Base-by-base conservation (phyloP, 306 rosid species). In the Vicia sativa region DNA sequence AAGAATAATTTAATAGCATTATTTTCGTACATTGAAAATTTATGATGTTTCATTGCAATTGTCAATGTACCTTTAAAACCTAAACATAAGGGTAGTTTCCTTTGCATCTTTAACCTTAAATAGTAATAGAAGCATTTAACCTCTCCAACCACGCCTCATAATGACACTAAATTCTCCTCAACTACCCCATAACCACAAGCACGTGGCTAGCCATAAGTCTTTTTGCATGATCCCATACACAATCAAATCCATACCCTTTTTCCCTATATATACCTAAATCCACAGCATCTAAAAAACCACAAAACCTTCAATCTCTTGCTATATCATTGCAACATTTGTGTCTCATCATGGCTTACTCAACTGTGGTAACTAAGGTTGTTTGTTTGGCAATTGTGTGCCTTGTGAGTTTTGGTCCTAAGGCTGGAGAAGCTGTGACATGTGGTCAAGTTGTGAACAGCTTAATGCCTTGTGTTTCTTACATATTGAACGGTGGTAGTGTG, bases 381-480 rank as follows among this genome's bases (percentile, higher is more conserved):
- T 57, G 13, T n/a, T n/a, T 79, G 11, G 68, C 60, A 55, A 19
- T 79, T 31, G 38, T 80, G 68, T 74, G 65, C 37, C 11, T 68
- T 6, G 10, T 72, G 15, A 83, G 56, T 15, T 68, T 74, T 6
- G 37, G 76, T 23, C 83, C 79, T 0, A 68, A 29, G 79, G 77
- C 68, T 3, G 10, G 73, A 48, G 85, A 68, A 0, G 60, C 23
- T 0, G 16, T 87, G 5, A 0, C 86, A 8, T 90, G 95, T 75
- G 54, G 42, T 3, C 46, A 56, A 28, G 87, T 87, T 44, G 73
- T 60, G 21, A 53, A 6, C 13, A 4, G 5, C 48, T 29, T 86
- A 38, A 25, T 18, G 1, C 82, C 86, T 2, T 89, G 96, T 48
- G 28, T 85, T 11, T 0, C 62, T 8, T 89, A 85, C 34, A 39